Conservation (phyloP, 169 alveolate genomes). For the Cryptosporidium ryanae region DNA sequence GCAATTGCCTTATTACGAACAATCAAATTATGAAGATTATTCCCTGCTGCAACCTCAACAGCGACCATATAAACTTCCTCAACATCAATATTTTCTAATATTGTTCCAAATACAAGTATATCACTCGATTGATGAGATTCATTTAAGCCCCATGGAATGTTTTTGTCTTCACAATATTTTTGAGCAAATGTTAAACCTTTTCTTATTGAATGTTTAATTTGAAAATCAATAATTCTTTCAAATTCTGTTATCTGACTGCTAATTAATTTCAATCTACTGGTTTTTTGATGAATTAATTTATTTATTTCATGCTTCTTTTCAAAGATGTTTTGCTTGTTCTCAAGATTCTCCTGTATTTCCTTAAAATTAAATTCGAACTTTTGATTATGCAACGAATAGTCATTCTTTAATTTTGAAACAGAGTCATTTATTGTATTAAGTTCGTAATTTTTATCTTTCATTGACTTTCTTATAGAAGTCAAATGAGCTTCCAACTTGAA, state of each 20-base stretch:
- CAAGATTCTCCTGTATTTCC: background rate
- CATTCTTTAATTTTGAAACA: slow-evolving; percentile 20
- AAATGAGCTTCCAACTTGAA: slow-evolving; percentile 21
- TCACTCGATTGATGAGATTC: background rate
- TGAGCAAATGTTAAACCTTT: slow-evolving; percentile 35
- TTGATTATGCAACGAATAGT: background rate
- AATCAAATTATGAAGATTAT: slow-evolving; percentile 47
- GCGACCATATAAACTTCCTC: slow-evolving; percentile 54
- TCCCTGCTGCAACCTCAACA: slow-evolving; percentile 69
- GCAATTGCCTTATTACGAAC: slow-evolving; percentile 44
- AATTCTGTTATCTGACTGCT: slow-evolving; percentile 4
- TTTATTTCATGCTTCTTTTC: slow-evolving; percentile 57
- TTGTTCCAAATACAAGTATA: slow-evolving; percentile 25
- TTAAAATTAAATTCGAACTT: background rate
- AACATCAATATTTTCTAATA: slow-evolving; percentile 39
- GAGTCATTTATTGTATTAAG: background rate
- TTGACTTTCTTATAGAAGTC: slow-evolving; percentile 11
- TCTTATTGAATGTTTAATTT: slow-evolving; percentile 29
- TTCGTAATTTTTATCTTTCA: slow-evolving; percentile 10
- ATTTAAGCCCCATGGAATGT: slow-evolving; percentile 10
- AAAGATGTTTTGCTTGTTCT: slow-evolving; percentile 3
- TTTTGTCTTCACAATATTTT: slow-evolving; percentile 11
- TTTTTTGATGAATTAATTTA: slow-evolving; percentile 17
- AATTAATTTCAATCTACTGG: background rate
- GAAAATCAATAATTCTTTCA: slow-evolving; percentile 4